Percentiles rank a stretch among this genome's conserved stretches.
Evolutionary conservation across 2,329 filamentous ascomycete genomes (phyloP).

Genomic region (Pseudocercospora fuligena): DNA sequence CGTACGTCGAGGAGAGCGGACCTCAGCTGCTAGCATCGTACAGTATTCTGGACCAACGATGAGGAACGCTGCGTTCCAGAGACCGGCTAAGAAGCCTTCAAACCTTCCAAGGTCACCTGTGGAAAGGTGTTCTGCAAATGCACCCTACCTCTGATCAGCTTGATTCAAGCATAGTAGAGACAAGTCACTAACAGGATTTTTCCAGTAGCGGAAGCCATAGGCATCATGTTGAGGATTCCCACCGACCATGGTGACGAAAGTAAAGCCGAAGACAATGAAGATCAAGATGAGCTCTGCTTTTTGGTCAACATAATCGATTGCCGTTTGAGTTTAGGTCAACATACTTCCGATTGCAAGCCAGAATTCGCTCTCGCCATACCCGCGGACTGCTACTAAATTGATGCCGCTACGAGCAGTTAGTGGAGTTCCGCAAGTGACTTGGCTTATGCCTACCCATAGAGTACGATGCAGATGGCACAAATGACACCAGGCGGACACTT

Average conservation of each 20-base stretch:
- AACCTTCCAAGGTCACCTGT: constrained; percentile 40
- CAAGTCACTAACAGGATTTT: neutral
- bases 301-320: too few species aligned
- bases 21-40: constrained; percentile 26
- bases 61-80: constrained; percentile 75
- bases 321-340: neutral
- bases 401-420: neutral
- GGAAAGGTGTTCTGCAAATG: neutral
- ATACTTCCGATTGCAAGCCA: constrained; percentile 4
- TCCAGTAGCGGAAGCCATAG: constrained; percentile 29
- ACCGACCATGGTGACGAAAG: constrained; percentile 23
- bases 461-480: neutral
- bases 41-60: constrained; percentile 21
- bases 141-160: constrained; percentile 7
- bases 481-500: neutral
- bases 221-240: constrained; percentile 22
- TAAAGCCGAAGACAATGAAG: constrained; percentile 17
- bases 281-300: constrained; percentile 18
- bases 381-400: neutral
- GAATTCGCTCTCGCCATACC: constrained; percentile 29
- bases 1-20: constrained; percentile 22
- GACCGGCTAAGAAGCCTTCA: constrained; percentile 57
- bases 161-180: neutral
- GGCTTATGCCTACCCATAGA: neutral
- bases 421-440: too few species aligned